Percentiles rank a stretch among this genome's conserved stretches.
These are phyloP conservation scores for Rhododendron williamsianum DNA, from an alignment of 148 eudicot species.

Conservation along the genomic window DNA sequence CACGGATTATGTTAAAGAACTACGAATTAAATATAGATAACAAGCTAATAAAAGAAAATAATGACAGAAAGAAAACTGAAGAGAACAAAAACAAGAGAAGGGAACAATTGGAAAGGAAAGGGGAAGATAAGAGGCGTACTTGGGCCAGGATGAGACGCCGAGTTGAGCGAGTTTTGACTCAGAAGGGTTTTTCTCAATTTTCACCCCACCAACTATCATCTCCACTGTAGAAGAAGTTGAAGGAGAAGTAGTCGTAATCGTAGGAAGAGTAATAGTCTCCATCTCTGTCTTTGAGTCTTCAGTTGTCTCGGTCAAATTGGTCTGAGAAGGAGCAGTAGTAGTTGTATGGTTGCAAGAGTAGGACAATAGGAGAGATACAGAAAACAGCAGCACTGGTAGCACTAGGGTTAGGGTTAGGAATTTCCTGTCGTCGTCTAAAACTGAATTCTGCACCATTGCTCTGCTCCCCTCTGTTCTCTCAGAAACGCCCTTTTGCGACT, in stretches of 20 bases:
- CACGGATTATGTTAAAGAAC: not conserved
- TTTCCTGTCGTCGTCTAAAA: not conserved
- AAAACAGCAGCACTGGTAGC: not conserved
- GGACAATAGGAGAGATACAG: not conserved
- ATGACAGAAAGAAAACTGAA: not conserved
- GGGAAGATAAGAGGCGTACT: not conserved
- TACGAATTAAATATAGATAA: not conserved
- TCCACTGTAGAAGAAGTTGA: not conserved
- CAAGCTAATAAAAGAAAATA: not conserved
- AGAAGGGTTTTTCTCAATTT: not conserved
- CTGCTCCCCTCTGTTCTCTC: not conserved
- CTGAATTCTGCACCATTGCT: not conserved
- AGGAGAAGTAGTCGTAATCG: not conserved
- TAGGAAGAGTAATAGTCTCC: not conserved
- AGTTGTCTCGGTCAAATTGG: not conserved
- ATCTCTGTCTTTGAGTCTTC: not conserved
- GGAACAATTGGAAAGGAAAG: not conserved
- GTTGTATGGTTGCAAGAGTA: not conserved
- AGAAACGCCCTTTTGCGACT: not conserved
- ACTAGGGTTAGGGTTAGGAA: constrained; percentile 4
- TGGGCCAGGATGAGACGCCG: constrained; percentile 3
- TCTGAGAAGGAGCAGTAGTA: not conserved
- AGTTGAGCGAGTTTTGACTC: constrained; percentile 1
- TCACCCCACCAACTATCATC: not conserved
- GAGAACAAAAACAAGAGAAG: not conserved